Conservation (phyloP, 1,284 basidiomycete genomes). For the Marasmius fiardii region DNA sequence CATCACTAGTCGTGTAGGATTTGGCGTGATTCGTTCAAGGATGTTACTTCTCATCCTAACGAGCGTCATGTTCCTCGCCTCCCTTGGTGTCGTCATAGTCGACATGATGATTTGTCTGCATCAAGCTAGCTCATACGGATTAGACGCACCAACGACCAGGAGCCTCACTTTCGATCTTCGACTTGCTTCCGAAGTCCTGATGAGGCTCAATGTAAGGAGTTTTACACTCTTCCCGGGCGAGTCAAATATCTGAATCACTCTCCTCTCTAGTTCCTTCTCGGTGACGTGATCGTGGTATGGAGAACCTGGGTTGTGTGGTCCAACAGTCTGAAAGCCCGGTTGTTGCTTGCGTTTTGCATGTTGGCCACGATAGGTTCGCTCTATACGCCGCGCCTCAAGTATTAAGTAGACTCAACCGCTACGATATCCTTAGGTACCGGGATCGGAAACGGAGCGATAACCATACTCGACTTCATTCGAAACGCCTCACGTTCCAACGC, state of each 20-base stretch:
- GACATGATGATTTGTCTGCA: slow-evolving; percentile 10
- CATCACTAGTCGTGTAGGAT: slow-evolving; percentile 4
- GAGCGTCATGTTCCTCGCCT: slow-evolving; percentile 9
- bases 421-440: slow-evolving; percentile 1
- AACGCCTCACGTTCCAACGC: slow-evolving; percentile 1
- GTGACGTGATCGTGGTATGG: slow-evolving; percentile 11
- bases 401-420: background rate
- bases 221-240: background rate
- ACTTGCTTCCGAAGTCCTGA: slow-evolving; percentile 9
- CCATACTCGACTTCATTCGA: slow-evolving; percentile 5
- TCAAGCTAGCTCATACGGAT: slow-evolving; percentile 6
- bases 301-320: slow-evolving; percentile 10
- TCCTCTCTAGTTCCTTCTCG: slow-evolving; percentile 6
- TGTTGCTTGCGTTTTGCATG: slow-evolving; percentile 8
- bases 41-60: slow-evolving; percentile 5
- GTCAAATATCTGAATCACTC: background rate
- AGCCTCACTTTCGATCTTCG: slow-evolving; percentile 5
- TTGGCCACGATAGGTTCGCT: slow-evolving; percentile 7
- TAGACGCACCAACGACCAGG: slow-evolving; percentile 1
- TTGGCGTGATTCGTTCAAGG: slow-evolving; percentile 1
- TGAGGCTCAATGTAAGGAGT: slow-evolving; percentile 8
- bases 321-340: background rate
- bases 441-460: slow-evolving; percentile 8
- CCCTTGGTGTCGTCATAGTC: slow-evolving; percentile 8
- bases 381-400: background rate